Evolutionary conservation across 2,329 filamentous ascomycete species (phyloP).

Genomic region (Colletotrichum sp.): DNA sequence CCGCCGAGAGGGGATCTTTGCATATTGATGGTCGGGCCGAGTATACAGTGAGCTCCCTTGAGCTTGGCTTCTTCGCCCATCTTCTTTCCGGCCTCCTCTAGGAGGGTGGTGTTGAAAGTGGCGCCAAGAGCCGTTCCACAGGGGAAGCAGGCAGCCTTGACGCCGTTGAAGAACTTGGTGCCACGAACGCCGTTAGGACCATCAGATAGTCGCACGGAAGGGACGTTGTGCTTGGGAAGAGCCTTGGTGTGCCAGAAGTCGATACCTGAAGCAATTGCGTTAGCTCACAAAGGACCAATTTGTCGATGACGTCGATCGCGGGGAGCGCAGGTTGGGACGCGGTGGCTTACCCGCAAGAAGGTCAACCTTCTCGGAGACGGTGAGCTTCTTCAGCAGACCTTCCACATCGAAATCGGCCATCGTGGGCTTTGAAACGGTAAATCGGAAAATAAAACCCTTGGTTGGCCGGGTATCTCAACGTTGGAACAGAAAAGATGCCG

Average conservation of each 20-base stretch:
- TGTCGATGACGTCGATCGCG: background rate
- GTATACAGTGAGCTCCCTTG: constrained; percentile 61
- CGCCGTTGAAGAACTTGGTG: constrained; percentile 70
- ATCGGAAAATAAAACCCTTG: background rate
- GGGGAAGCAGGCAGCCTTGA: constrained; percentile 63
- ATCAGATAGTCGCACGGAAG: constrained; percentile 68
- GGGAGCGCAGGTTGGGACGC: background rate
- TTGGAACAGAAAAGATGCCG: background rate
- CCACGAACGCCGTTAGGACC: constrained; percentile 74
- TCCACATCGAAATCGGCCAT: constrained; percentile 57
- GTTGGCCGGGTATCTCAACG: background rate
- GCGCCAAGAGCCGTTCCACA: constrained; percentile 62
- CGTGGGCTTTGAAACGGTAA: background rate
- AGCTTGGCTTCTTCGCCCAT: constrained; percentile 59
- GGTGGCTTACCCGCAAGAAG: constrained; percentile 49
- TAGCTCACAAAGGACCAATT: background rate
- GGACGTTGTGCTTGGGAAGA: constrained; percentile 63
- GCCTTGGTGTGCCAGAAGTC: constrained; percentile 74
- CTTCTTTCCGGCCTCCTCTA: constrained; percentile 52
- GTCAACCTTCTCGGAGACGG: constrained; percentile 55
- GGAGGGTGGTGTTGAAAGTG: constrained; percentile 59
- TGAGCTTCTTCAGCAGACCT: constrained; percentile 57
- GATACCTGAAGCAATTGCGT: constrained; percentile 45
- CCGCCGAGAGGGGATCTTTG: constrained; percentile 64
- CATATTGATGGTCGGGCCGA: constrained; percentile 69